Evolutionary conservation across 768 basidiomycete genomes (phyloP).

Genomic region (Lentinula lateritia): DNA sequence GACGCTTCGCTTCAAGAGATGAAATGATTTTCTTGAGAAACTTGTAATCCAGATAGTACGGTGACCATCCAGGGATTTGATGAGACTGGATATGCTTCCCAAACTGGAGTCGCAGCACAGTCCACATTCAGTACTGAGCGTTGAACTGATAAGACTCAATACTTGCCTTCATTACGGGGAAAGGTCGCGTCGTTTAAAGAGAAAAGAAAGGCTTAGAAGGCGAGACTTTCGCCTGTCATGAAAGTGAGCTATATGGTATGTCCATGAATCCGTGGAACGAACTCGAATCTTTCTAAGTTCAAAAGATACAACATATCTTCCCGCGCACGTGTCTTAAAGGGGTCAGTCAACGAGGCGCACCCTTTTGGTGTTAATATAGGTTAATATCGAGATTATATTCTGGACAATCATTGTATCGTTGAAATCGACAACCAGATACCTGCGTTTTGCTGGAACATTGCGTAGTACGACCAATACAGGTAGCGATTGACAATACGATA

Average conservation of each 20-base stretch:
- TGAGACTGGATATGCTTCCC: conserved; percentile 96
- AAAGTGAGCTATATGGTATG: neutral
- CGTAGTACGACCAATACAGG: neutral
- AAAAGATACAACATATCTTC: neutral
- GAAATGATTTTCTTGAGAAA: conserved; percentile 98
- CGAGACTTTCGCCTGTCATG: conserved; percentile 5
- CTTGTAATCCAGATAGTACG: conserved; percentile 97
- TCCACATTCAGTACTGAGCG: neutral
- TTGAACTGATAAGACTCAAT: neutral
- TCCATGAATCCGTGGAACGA: conserved; percentile 3
- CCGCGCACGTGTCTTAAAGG: conserved; percentile 6
- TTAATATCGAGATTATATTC: neutral
- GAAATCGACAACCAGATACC: neutral
- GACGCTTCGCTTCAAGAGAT: conserved; percentile 84
- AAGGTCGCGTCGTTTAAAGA: neutral
- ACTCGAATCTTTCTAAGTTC: neutral
- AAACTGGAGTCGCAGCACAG: conserved; percentile 56
- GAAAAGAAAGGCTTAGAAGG: neutral
- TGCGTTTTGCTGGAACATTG: neutral
- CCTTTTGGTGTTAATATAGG: neutral
- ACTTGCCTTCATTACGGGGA: conserved; percentile 10
- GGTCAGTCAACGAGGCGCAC: neutral
- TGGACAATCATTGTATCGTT: neutral
- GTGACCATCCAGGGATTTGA: conserved; percentile 95
- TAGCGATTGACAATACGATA: neutral